Evolutionary conservation across 352 stramenopile genomes (phyloP), one percentile per base, ranked within the genome.

Genomic region (Peronospora destructor): DNA sequence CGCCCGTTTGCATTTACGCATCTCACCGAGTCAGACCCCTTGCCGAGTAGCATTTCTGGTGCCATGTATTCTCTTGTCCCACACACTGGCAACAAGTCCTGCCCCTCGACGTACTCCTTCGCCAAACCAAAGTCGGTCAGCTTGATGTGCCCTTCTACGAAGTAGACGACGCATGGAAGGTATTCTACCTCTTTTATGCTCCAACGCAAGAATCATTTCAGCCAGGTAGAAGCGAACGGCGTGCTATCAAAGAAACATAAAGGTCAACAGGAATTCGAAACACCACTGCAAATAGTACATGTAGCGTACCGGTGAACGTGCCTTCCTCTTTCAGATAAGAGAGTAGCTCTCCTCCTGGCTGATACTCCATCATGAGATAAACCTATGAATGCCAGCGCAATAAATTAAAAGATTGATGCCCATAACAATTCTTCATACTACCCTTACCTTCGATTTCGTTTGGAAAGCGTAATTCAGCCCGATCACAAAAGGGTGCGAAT

Each of bases 71-170:
- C 81, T 58, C 87, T 84, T 6, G 82, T 90, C 0, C 82, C 82
- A 26, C 82, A 92, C 29, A 92, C 67, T 7, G 79, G 89, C 35
- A 82, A 66, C 29, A 90, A 45, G 30, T 88, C 71, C 38, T 89
- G 72, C 4, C 77, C 78, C 57, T 86, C 71, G 39, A 71, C 50
- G 16, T 75, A 84, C 30, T 89, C 64, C 21, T 87, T 88, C 3
- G 85, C 78, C 16, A 97, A 57, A 4, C 91, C 91, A 62, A 97
- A 97, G 58, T 97, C 91, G 1, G 84, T 92, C 19, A 97, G 50
- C 43, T 94, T 95, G 39, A 96, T 66, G 53, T 96, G 76, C 0
- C 91, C 91, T 53, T 94, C n/a, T n/a, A n/a, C n/a, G n/a, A n/a
- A n/a, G n/a, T n/a, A n/a, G n/a, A n/a, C n/a, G n/a, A n/a, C n/a